These are phyloP conservation scores for Cucumis hystrix DNA, from an alignment of 306 rosid species.

Conservation along the genomic window DNA sequence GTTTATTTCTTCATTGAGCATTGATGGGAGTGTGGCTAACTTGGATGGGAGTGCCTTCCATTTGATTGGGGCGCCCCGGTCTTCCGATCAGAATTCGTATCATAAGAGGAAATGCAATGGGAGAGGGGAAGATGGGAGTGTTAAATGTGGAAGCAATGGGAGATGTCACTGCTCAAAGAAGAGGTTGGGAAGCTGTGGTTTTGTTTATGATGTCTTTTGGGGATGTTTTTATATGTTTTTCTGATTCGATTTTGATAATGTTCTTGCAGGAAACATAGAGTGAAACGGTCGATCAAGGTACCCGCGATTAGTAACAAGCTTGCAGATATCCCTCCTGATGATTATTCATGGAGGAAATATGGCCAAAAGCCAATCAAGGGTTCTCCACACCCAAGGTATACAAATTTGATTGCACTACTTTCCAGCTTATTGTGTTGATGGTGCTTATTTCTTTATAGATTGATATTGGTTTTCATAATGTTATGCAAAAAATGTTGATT, in stretches of 20 bases:
- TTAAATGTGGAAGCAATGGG: slow-evolving; percentile 74
- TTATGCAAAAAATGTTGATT: neutral
- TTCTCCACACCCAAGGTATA: slow-evolving; percentile 97
- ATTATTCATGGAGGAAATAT: slow-evolving; percentile 97
- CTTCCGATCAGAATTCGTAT: slow-evolving; percentile 80
- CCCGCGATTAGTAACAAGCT: slow-evolving; percentile 98
- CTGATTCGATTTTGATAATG: neutral
- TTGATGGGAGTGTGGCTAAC: slow-evolving; percentile 93
- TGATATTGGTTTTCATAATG: neutral
- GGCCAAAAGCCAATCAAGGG: slow-evolving; percentile 99
- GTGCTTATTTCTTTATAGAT: neutral
- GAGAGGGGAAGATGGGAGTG: slow-evolving; percentile 80
- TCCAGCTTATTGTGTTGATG: neutral
- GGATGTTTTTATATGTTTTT: neutral
- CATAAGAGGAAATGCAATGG: slow-evolving; percentile 82
- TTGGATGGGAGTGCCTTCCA: slow-evolving; percentile 76
- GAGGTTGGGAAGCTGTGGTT: slow-evolving; percentile 37
- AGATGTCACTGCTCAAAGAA: slow-evolving; percentile 99
- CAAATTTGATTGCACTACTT: neutral
- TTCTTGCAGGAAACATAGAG: slow-evolving; percentile 72
- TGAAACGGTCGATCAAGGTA: slow-evolving; percentile 86
- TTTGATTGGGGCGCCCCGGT: slow-evolving; percentile 64
- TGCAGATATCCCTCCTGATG: slow-evolving; percentile 97
- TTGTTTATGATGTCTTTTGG: neutral
- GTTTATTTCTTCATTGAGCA: slow-evolving; percentile 87